Evolutionary conservation across 495 filamentous ascomycete genomes (phyloP).

Genomic region (Hypoxylon trugodes): DNA sequence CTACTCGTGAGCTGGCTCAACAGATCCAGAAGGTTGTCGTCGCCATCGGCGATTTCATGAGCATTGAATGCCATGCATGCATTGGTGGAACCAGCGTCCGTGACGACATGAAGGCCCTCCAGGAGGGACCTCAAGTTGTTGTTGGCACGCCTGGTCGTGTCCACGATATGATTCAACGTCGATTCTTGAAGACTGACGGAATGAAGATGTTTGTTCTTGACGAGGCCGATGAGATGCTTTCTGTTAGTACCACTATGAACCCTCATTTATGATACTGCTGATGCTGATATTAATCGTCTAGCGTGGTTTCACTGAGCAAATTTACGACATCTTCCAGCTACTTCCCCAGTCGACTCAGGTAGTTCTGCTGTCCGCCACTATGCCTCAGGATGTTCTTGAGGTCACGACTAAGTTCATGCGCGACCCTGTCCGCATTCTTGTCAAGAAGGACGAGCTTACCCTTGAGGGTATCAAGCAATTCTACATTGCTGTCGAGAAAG

Average conservation of each 20-base stretch:
- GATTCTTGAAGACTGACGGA: slow-evolving; percentile 88
- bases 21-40: slow-evolving; percentile 99
- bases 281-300: slow-evolving; percentile 47
- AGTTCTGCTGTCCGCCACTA: slow-evolving; percentile 94
- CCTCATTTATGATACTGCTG: not conserved
- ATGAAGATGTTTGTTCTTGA: slow-evolving; percentile 99
- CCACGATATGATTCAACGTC: slow-evolving; percentile 98
- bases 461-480: slow-evolving; percentile 99
- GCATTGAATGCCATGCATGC: slow-evolving; percentile 97
- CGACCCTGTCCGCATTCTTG: slow-evolving; percentile 97
- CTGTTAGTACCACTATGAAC: slow-evolving; percentile 61
- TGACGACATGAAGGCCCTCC: slow-evolving; percentile 96
- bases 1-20: slow-evolving; percentile 96
- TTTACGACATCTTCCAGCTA: slow-evolving; percentile 99
- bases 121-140: slow-evolving; percentile 95
- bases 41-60: slow-evolving; percentile 99
- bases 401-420: slow-evolving; percentile 99
- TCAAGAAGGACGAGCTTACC: slow-evolving; percentile 99
- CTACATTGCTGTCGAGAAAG: slow-evolving; percentile 99
- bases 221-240: slow-evolving; percentile 98
- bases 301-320: slow-evolving; percentile 99
- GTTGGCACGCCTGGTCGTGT: slow-evolving; percentile 98
- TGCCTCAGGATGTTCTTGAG: slow-evolving; percentile 98
- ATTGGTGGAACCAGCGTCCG: slow-evolving; percentile 98
- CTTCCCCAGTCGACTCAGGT: slow-evolving; percentile 98